Base-by-base conservation (phyloP, 306 rosid genomes). In the Corylus americana region DNA sequence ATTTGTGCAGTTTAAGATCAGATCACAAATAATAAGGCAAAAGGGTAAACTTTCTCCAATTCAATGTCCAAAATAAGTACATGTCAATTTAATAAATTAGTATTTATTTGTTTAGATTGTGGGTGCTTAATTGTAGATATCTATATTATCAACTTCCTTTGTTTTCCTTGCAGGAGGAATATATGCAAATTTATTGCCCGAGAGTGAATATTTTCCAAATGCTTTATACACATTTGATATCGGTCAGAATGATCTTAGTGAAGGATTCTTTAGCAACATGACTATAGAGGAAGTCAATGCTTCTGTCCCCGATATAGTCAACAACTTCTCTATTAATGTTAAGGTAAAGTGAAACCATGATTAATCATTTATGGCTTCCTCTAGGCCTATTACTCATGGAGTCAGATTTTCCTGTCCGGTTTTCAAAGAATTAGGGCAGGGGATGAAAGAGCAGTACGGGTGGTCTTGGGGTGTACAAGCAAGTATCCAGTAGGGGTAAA, bases 181-280 rank as follows among this genome's bases (percentile, higher is more conserved):
- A 55, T 55, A 35, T 22, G 76, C 68, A 14, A 20, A 54, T 29
- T 66, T 66, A 18, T n/a, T 70, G 59, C 82, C 77, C 7, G 14
- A 51, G 27, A 45, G 37, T 8, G 59, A 12, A 11, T 44, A 77
- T 42, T 84, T 79, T 53, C 18, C 74, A 14, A 25, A 68, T 18
- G 84, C 82, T 7, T 50, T 84, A 47, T 84, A 80, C 84, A 84
- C 84, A 31, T 80, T 80, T 5, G 85, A 80, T 48, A 84, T 84
- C 8, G 87, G 85, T 16, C 82, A 73, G 63, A 80, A 80, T 45
- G 84, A 84, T 73, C 79, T 84, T 25, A 4, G 3, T 4, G 55
- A 55, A 44, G 80, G 82, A 0, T 51, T 83, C 51, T 31, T 58
- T 3, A 4, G 55, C 16, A 78, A 80, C 61, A 3, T 5, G 76